phyloP scores from a whole-genome alignment of 208 protist genomes.

The Leishmania mexicana region DNA sequence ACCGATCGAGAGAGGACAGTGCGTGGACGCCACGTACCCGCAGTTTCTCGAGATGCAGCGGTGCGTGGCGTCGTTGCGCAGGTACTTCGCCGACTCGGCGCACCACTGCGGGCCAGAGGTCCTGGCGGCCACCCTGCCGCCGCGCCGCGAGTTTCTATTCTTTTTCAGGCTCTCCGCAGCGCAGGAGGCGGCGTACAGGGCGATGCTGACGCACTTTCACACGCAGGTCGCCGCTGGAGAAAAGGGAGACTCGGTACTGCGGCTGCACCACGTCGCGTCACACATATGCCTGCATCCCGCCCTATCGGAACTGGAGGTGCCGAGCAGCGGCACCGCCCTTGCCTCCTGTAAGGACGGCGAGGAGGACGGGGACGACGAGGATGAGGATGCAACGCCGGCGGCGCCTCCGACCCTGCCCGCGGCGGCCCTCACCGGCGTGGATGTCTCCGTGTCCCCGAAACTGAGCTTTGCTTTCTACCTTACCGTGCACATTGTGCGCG shows the following conservation, averaged over 20 bases:
- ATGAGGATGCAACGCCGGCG: conserved; percentile 19
- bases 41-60: conserved; percentile 84
- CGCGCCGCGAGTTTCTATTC: conserved; percentile 67
- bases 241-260: conserved; percentile 26
- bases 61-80: conserved; percentile 70
- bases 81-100: conserved; percentile 63
- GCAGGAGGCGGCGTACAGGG: conserved; percentile 75
- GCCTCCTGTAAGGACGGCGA: neutral
- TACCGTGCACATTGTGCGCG: conserved; percentile 47
- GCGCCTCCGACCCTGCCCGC: conserved; percentile 9
- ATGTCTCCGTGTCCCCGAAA: conserved; percentile 67
- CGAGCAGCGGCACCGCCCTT: neutral
- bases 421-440: conserved; percentile 10
- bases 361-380: conserved; percentile 16
- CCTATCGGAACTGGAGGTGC: conserved; percentile 18
- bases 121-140: conserved; percentile 65
- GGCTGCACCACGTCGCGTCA: conserved; percentile 71
- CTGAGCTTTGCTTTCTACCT: conserved; percentile 62
- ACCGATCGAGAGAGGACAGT: conserved; percentile 74
- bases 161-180: conserved; percentile 59
- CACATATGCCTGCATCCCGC: conserved; percentile 77
- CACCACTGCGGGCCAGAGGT: conserved; percentile 82
- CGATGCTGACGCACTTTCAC: conserved; percentile 45
- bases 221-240: conserved; percentile 15
- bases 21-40: conserved; percentile 58